A percentile compares a stretch with the other conserved stretches of the same genome.
These are phyloP conservation scores for Malassezia arunalokei DNA, from an alignment of 1,284 basidiomycete genomes.

Conservation along the genomic window DNA sequence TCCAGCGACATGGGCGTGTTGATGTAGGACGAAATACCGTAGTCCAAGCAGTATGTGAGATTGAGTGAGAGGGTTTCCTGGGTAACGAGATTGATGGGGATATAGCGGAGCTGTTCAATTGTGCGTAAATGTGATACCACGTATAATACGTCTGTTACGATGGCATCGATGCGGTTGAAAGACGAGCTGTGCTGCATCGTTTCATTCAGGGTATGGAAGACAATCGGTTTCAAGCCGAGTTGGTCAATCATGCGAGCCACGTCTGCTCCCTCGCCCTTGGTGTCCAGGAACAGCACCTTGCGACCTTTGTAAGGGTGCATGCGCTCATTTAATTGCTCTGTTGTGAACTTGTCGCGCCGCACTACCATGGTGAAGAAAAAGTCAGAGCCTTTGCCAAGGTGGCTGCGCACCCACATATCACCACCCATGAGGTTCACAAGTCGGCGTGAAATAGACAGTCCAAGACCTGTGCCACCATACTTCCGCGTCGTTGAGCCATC, in stretches of 20 bases:
- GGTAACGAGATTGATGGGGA: conserved; percentile 87
- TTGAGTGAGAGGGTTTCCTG: conserved; percentile 44
- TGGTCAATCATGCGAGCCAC: conserved; percentile 68
- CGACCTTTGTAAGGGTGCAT: conserved; percentile 40
- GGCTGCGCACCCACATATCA: conserved; percentile 95
- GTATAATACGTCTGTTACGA: conserved; percentile 76
- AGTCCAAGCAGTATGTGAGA: conserved; percentile 60
- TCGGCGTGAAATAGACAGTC: conserved; percentile 60
- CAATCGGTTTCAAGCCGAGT: conserved; percentile 68
- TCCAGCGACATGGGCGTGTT: conserved; percentile 79
- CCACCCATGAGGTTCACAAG: conserved; percentile 95
- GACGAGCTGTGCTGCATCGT: conserved; percentile 61
- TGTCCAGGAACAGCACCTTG: conserved; percentile 74
- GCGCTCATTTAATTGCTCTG: conserved; percentile 37
- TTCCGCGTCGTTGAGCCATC: conserved; percentile 62
- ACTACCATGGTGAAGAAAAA: conserved; percentile 84
- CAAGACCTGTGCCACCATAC: conserved; percentile 93
- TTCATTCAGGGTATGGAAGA: conserved; percentile 64
- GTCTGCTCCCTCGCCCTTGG: conserved; percentile 62
- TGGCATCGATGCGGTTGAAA: conserved; percentile 83
- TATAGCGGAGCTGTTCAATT: conserved; percentile 86
- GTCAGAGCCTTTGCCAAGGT: conserved; percentile 72
- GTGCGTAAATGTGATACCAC: conserved; percentile 80
- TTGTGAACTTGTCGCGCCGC: conserved; percentile 36
- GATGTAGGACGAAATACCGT: conserved; percentile 76